Percentiles rank a stretch among this genome's conserved stretches.
Evolutionary conservation across 495 filamentous ascomycete genomes (phyloP).

Genomic region (Glonium stellatum): DNA sequence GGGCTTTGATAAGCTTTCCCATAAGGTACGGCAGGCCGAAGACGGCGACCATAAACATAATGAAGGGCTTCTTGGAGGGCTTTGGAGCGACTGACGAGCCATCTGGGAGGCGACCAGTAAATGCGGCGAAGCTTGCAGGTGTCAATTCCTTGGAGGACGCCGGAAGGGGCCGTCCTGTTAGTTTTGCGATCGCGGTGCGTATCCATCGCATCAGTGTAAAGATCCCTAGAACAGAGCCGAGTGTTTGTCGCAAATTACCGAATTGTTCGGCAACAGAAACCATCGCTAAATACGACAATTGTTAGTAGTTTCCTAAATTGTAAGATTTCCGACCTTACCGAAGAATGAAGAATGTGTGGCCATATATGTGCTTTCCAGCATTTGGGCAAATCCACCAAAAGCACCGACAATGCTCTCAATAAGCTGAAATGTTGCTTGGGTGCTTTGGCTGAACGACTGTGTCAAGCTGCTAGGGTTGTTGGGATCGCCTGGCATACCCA

Average conservation of each 20-base stretch:
- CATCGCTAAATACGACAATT: conserved; percentile 61
- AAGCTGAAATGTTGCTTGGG: conserved; percentile 97
- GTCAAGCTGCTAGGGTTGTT: conserved; percentile 92
- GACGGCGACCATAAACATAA: conserved; percentile 90
- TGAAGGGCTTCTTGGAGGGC: conserved; percentile 86
- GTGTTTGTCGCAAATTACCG: conserved; percentile 82
- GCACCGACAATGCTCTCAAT: conserved; percentile 98
- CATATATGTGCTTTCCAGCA: conserved; percentile 99
- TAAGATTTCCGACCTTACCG: conserved; percentile 52
- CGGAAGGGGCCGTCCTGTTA: conserved; percentile 89
- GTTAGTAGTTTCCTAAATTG: conserved; percentile 4
- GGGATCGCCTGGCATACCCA: conserved; percentile 50
- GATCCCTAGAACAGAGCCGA: conserved; percentile 90
- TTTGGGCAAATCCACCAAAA: conserved; percentile 95
- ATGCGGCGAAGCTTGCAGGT: conserved; percentile 80
- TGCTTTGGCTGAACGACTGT: conserved; percentile 82
- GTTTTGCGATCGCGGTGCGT: conserved; percentile 78
- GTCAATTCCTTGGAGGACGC: conserved; percentile 80
- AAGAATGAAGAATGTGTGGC: conserved; percentile 99
- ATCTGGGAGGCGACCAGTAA: conserved; percentile 63
- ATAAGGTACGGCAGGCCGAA: conserved; percentile 95
- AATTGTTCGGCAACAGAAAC: conserved; percentile 97
- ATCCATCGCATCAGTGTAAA: conserved; percentile 94
- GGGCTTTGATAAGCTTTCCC: conserved; percentile 80
- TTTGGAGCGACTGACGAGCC: conserved; percentile 51